phyloP scores from a whole-genome alignment of 257 asterid species.

The Nemophila menziesii region DNA sequence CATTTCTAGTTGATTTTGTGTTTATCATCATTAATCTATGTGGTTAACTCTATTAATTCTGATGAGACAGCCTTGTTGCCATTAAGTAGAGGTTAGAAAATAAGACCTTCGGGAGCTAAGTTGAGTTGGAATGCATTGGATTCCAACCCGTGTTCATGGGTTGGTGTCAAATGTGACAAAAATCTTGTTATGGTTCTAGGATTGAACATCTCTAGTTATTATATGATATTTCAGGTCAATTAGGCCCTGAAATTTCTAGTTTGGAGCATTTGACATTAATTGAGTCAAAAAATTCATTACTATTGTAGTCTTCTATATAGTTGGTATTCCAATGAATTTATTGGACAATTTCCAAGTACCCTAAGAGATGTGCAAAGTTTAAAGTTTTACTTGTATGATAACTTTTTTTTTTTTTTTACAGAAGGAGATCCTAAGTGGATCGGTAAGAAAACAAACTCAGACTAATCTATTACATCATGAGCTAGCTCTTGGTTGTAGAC shows the following conservation, averaged over 20 bases:
- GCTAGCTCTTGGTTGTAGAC: no score
- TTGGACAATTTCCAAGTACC: slow-evolving; percentile 46
- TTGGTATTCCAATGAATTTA: slow-evolving; percentile 39
- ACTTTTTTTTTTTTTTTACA: no score
- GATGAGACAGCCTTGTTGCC: slow-evolving; percentile 60
- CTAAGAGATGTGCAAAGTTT: slow-evolving; percentile 39
- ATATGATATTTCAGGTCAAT: slow-evolving; percentile 46
- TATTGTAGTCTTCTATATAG: slow-evolving; percentile 32
- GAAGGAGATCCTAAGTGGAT: no score
- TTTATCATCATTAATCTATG: slow-evolving; percentile 15
- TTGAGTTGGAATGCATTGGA: slow-evolving; percentile 70
- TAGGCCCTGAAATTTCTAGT: slow-evolving; percentile 50
- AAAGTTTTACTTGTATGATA: slow-evolving; percentile 23
- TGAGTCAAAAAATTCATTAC: slow-evolving; percentile 19
- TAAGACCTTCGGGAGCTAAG: slow-evolving; percentile 36
- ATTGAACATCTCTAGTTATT: slow-evolving; percentile 38
- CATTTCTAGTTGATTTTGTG: slow-evolving; percentile 22
- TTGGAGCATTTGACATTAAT: slow-evolving; percentile 32
- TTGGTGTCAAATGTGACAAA: slow-evolving; percentile 50
- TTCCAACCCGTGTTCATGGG: slow-evolving; percentile 76
- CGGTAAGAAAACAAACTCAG: no score
- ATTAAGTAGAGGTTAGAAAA: slow-evolving; percentile 42
- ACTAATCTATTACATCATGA: no score
- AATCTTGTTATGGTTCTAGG: slow-evolving; percentile 18
- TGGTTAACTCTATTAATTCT: slow-evolving; percentile 27